phyloP scores from a whole-genome alignment of 2,329 filamentous ascomycete genomes.

The Neoscytalidium dimidiatum region DNA sequence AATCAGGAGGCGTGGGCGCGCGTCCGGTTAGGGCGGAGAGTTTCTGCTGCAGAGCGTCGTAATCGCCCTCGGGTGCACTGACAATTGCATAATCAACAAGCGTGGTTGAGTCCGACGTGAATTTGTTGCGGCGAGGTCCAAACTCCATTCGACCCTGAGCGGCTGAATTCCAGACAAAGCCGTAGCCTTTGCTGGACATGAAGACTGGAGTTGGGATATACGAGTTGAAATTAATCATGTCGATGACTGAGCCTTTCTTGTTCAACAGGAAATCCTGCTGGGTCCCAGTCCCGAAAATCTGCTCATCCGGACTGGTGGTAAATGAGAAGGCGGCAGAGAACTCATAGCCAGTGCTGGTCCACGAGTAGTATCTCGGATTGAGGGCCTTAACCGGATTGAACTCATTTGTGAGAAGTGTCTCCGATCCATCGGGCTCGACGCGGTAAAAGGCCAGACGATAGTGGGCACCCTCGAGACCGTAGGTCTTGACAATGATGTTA shows the following conservation, averaged over 20 bases:
- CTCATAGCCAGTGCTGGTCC: constrained; percentile 37
- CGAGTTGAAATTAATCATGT: constrained; percentile 35
- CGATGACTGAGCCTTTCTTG: constrained; percentile 34
- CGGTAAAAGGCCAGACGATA: constrained; percentile 40
- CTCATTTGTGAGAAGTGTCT: constrained; percentile 41
- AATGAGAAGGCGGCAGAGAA: constrained; percentile 41
- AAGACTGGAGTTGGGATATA: constrained; percentile 34
- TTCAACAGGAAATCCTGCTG: constrained; percentile 34
- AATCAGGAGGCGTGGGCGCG: constrained; percentile 32
- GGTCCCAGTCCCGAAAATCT: constrained; percentile 34
- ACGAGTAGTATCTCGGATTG: constrained; percentile 39
- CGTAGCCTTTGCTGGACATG: constrained; percentile 33
- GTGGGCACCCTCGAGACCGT: constrained; percentile 33
- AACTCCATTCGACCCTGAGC: constrained; percentile 33
- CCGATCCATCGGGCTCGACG: constrained; percentile 34
- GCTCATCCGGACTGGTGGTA: constrained; percentile 35
- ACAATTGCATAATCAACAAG: constrained; percentile 35
- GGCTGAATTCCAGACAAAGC: constrained; percentile 34
- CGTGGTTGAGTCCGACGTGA: constrained; percentile 30
- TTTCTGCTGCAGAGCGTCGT: constrained; percentile 30
- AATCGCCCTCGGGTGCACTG: constrained; percentile 31
- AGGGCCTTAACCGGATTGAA: constrained; percentile 36
- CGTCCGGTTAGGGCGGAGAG: constrained; percentile 31
- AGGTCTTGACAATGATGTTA: constrained; percentile 38
- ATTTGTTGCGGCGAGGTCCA: constrained; percentile 29